These are phyloP conservation scores for Colletotrichum noveboracense DNA, from an alignment of 2,329 filamentous ascomycete genomes.

Conservation along the genomic window DNA sequence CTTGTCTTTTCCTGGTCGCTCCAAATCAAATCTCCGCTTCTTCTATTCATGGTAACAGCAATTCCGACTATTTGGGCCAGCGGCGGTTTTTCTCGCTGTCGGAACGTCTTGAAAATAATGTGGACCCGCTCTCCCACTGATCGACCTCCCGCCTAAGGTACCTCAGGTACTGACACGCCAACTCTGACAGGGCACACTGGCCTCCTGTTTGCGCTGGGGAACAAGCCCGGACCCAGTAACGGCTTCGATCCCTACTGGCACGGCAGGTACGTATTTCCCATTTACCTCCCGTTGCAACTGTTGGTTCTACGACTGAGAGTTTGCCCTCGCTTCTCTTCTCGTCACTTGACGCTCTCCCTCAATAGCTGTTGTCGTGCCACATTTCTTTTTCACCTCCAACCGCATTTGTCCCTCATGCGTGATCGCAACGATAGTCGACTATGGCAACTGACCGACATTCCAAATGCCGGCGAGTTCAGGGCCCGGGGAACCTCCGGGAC, in stretches of 20 bases:
- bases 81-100: not conserved
- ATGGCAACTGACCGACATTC: not conserved
- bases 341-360: not conserved
- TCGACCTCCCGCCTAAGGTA: not conserved
- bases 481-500: not conserved
- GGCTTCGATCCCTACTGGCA: slow-evolving; percentile 8
- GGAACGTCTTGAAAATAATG: not conserved
- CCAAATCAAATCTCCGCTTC: not conserved
- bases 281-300: not conserved
- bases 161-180: not conserved
- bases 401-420: not conserved
- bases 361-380: not conserved
- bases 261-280: not conserved
- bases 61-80: slow-evolving; percentile 3
- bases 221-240: not conserved
- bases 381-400: not conserved
- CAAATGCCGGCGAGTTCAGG: not conserved
- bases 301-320: not conserved
- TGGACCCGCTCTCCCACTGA: not conserved
- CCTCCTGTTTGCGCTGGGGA: not conserved
- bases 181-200: not conserved
- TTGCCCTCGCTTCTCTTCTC: not conserved
- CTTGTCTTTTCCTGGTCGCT: not conserved
- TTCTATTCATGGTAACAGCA: not conserved
- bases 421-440: not conserved